Conservation (phyloP, 495 filamentous ascomycete genomes). For the Aspergillus affinis region DNA sequence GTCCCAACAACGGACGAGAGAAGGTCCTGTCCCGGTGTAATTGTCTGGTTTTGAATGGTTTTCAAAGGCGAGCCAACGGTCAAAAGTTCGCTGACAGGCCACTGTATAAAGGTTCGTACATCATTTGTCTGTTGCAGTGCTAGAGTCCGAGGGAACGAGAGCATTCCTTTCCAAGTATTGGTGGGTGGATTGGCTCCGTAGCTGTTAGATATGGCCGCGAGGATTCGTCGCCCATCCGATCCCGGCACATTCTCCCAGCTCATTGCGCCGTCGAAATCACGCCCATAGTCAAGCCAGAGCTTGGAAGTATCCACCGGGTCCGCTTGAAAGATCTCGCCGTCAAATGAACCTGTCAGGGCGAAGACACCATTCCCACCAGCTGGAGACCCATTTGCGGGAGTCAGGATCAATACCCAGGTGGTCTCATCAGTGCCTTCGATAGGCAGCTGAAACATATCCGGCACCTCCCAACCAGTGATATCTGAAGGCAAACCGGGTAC, state of each 20-base stretch:
- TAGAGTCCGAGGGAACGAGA: conserved; percentile 15
- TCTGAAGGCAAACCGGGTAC: not conserved
- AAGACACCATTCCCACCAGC: conserved; percentile 15
- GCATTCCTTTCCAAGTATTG: conserved; percentile 15
- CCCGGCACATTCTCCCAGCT: conserved; percentile 13
- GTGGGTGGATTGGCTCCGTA: conserved; percentile 13
- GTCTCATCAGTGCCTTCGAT: conserved; percentile 7
- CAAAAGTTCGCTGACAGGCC: too few species aligned
- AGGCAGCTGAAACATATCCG: conserved; percentile 13
- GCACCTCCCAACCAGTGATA: conserved; percentile 14
- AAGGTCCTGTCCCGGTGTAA: too few species aligned
- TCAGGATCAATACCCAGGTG: conserved; percentile 12
- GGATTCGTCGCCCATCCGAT: conserved; percentile 5
- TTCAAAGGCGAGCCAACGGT: too few species aligned
- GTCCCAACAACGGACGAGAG: too few species aligned
- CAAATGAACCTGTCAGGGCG: conserved; percentile 10
- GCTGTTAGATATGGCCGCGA: conserved; percentile 11
- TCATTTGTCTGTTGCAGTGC: too few species aligned
- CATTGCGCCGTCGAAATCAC: conserved; percentile 14
- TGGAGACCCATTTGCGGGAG: conserved; percentile 6
- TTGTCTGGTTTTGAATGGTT: too few species aligned
- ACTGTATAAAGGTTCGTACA: too few species aligned
- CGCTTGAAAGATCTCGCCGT: conserved; percentile 7
- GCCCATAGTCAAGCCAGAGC: conserved; percentile 14
- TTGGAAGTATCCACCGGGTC: conserved; percentile 1